Base-by-base conservation (phyloP, 2,329 filamentous ascomycete genomes). In the Pseudogymnoascus pannorum region DNA sequence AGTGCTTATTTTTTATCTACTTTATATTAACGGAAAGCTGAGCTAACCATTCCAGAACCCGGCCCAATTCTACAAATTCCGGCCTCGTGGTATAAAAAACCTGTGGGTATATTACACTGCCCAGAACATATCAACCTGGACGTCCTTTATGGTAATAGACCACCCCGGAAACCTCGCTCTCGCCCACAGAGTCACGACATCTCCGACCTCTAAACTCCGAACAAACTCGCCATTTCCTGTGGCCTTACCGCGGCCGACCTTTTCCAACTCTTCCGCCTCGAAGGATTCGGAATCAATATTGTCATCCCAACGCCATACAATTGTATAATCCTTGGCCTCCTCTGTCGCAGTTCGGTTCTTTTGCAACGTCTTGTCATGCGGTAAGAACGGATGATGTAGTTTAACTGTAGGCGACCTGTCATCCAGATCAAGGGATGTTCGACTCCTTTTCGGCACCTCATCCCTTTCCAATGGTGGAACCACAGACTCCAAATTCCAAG, bases 141-240 rank as follows among this genome's bases (percentile, higher is more conserved):
- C 79, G 11, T 72, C 75, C 54, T 80, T 70, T 8, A 86, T 70
- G 11, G 72, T 59, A 64, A 87, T 87, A 1, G 60, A 51, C 85
- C 85, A 87, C 0, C 73, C 78, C 0, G 68, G 71, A 61, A 83
- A 87, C 62, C 84, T 77, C 2, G 82, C 77, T 71, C 81, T 84
- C 0, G 74, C 83, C 84, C 84, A 87, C 1, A 87, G 68, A 0
- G 83, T 86, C 9, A 87, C 72, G 16, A 84, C 78, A 65, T 87
- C 85, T 1, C 85, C 85, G n/a, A 84, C 65, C 65, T 77, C 79
- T 65, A 87, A 68, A 51, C 72, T 75, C 14, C 80, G 77, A 33
- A 87, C 78, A 69, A 85, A 86, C 36, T 77, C 72, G 1, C 85
- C 85, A 59, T 79, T 76, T 0, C 74, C 79, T 0, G 81, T 83